phyloP scores from a whole-genome alignment of 208 protist genomes.

The Leptomonas pyrrhocoris region DNA sequence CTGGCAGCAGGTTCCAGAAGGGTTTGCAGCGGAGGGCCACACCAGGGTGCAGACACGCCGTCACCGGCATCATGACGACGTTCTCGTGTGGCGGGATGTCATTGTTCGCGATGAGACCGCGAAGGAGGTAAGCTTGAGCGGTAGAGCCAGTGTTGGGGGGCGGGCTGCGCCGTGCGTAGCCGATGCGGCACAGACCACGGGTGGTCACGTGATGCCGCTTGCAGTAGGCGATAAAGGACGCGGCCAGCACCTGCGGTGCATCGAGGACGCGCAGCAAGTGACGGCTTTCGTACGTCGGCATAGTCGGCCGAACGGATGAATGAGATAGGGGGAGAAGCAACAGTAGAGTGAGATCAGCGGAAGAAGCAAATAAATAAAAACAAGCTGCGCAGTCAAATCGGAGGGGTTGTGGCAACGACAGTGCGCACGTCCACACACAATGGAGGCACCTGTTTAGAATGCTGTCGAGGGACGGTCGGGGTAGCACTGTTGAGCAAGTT shows the following conservation, averaged over 20 bases:
- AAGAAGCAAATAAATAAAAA: background rate
- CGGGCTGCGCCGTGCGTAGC: conserved; percentile 44
- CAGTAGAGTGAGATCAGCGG: conserved; percentile 12
- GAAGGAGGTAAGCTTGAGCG: conserved; percentile 28
- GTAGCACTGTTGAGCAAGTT: too few species aligned
- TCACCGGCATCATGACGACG: conserved; percentile 69
- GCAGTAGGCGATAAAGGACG: conserved; percentile 71
- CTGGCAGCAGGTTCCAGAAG: conserved; percentile 55
- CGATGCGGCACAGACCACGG: conserved; percentile 64
- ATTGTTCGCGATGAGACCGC: conserved; percentile 78
- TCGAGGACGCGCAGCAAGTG: conserved; percentile 70
- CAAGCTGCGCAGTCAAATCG: too few species aligned
- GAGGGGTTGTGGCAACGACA: too few species aligned
- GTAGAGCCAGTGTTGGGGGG: background rate
- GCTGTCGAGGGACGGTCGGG: too few species aligned
- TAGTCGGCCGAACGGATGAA: too few species aligned
- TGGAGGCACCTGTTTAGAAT: too few species aligned
- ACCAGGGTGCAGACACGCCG: conserved; percentile 65
- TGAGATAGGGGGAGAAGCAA: background rate
- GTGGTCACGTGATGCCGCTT: conserved; percentile 59
- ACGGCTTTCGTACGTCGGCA: conserved; percentile 67
- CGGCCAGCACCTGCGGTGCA: conserved; percentile 45
- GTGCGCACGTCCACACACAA: too few species aligned
- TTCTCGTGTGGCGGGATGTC: conserved; percentile 78
- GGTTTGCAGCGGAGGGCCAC: conserved; percentile 44